These are phyloP conservation scores for Macrophomina pseudophaseolina DNA, from an alignment of 2,329 filamentous ascomycete genomes.

Conservation along the genomic window DNA sequence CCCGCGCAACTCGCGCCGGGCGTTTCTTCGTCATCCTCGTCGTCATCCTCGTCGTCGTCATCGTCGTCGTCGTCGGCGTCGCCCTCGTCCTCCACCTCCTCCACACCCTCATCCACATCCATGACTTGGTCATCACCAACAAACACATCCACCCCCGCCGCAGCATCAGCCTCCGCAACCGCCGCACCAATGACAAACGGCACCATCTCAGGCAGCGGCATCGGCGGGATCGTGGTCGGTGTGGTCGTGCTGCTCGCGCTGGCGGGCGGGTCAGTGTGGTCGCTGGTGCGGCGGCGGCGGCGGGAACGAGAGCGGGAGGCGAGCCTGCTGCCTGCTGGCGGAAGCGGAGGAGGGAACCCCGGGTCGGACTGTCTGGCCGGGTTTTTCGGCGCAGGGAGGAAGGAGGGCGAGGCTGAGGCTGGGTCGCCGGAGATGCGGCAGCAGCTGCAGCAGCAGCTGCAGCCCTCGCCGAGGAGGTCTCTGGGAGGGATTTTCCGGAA, in stretches of 20 bases:
- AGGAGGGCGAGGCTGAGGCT: not conserved
- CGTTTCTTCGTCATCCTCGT: not conserved
- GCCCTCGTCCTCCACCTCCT: not conserved
- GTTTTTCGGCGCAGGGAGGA: not conserved
- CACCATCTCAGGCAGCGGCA: not conserved
- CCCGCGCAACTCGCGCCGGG: not conserved
- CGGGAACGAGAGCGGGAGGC: not conserved
- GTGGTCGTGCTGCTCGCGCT: not conserved
- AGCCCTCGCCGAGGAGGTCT: not conserved
- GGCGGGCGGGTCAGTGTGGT: not conserved
- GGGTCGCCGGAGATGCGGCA: not conserved
- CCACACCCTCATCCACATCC: not conserved
- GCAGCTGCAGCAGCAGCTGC: not conserved
- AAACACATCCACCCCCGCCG: not conserved
- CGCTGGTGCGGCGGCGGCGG: not conserved
- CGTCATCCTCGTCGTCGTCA: not conserved
- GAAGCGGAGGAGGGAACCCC: not conserved
- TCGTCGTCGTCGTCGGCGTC: not conserved
- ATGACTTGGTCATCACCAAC: not conserved
- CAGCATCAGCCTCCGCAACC: not conserved
- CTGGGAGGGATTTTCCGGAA: not conserved
- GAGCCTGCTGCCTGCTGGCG: not conserved
- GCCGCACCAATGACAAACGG: too few relatives aligned
- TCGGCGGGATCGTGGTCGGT: conserved; percentile 12
- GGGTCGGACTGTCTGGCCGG: too few relatives aligned